Percentiles rank a stretch among this genome's conserved stretches.
phyloP scores from a whole-genome alignment of 2,329 filamentous ascomycete species.

The Coniochaeta sp. region DNA sequence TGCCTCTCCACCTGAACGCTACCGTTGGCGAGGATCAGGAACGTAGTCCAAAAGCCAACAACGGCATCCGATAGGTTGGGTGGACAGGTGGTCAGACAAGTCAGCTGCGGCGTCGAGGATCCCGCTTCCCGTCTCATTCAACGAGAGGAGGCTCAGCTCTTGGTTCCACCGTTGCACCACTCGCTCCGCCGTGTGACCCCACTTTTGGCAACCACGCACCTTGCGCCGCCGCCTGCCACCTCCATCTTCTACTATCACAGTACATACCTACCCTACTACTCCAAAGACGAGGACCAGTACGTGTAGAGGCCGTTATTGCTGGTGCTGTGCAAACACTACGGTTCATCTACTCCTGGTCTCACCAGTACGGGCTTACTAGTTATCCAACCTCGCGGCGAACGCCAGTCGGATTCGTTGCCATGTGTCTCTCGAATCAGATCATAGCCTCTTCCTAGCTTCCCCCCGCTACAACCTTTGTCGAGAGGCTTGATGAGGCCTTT shows the following conservation, averaged over 20 bases:
- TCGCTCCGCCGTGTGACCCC: not conserved
- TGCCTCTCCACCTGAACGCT: not conserved
- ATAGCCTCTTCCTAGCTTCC: not conserved
- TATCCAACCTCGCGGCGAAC: not conserved
- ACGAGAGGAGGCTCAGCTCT: slow-evolving; percentile 1
- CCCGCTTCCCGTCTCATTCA: slow-evolving; percentile 1
- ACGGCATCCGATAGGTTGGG: not conserved
- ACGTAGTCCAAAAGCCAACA: not conserved
- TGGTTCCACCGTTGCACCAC: not conserved
- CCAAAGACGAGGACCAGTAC: not conserved
- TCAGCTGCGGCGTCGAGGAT: slow-evolving; percentile 2
- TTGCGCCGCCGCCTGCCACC: not conserved
- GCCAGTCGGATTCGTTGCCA: not conserved
- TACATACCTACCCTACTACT: too few relatives aligned
- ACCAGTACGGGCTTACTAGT: not conserved
- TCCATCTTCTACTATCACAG: not conserved
- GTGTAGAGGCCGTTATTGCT: not conserved
- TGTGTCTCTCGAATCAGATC: not conserved
- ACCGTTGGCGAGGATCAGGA: not conserved
- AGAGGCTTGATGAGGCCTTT: not conserved
- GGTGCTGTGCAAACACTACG: not conserved
- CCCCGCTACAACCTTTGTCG: not conserved
- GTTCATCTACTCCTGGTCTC: not conserved
- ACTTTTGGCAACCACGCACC: not conserved
- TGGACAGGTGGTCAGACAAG: not conserved